Conservation (phyloP, 306 rosid genomes). For the Rosa rugosa region DNA sequence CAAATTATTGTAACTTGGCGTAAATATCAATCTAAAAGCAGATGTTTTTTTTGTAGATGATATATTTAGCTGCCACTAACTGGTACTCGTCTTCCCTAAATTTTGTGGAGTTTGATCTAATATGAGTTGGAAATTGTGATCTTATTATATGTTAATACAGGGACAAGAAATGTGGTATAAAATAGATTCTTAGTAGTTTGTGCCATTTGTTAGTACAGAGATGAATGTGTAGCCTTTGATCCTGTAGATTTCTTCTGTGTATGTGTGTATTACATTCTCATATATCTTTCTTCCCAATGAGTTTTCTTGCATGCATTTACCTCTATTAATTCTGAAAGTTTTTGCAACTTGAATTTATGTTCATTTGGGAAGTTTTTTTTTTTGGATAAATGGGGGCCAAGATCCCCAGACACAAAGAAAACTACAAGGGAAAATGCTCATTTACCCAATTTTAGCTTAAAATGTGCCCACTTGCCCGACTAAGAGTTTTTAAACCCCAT, state of each 20-base stretch:
- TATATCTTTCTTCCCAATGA: too few species aligned
- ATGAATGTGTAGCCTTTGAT: neutral
- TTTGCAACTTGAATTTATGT: neutral
- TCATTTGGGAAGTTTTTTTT: neutral
- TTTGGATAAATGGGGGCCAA: too few species aligned
- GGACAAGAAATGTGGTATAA: neutral
- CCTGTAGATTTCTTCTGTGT: too few species aligned
- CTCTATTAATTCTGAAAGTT: neutral
- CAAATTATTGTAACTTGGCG: slow-evolving; percentile 13
- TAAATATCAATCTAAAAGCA: slow-evolving; percentile 22
- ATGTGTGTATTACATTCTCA: too few species aligned
- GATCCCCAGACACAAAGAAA: too few species aligned
- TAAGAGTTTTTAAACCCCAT: too few species aligned
- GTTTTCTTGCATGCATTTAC: neutral
- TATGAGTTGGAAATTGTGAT: neutral
- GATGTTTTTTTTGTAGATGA: neutral
- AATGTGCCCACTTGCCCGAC: too few species aligned
- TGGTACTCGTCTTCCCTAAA: neutral
- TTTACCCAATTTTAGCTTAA: too few species aligned
- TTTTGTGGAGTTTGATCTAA: neutral
- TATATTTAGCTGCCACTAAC: neutral
- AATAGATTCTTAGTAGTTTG: neutral
- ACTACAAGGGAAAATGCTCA: too few species aligned
- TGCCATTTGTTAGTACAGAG: neutral
- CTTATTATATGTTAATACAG: neutral